Evolutionary conservation across 495 filamentous ascomycete species (phyloP).

Genomic region (Talaromyces adpressus): DNA sequence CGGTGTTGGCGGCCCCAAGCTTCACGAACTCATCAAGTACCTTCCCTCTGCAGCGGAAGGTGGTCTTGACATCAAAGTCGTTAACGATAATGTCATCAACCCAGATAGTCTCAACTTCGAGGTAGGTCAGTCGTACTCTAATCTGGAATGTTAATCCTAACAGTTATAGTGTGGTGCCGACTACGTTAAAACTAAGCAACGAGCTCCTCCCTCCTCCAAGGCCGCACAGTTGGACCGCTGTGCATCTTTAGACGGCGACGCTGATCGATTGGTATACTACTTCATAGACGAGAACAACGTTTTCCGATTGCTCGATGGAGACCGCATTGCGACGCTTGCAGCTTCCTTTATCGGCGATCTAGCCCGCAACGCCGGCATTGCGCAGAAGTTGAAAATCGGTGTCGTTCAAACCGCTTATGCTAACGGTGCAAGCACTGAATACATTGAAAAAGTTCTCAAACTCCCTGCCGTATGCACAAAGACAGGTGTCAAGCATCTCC

Average conservation of each 20-base stretch:
- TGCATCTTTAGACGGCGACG: constrained; percentile 90
- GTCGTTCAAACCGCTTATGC: constrained; percentile 97
- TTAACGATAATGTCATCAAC: constrained; percentile 86
- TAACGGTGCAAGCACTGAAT: constrained; percentile 91
- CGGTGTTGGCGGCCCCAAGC: constrained; percentile 90
- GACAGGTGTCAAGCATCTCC: constrained; percentile 94
- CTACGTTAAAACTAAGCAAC: constrained; percentile 94
- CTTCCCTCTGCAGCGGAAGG: constrained; percentile 58
- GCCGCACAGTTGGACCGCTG: constrained; percentile 68
- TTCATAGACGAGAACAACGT: constrained; percentile 72
- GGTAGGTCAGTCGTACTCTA: constrained; percentile 36
- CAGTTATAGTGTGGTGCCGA: constrained; percentile 78
- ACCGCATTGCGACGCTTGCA: constrained; percentile 91
- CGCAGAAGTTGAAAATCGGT: constrained; percentile 74
- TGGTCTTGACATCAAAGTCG: constrained; percentile 70
- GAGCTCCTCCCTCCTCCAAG: constrained; percentile 78
- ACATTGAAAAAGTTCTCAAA: constrained; percentile 79
- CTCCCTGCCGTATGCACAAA: constrained; percentile 88
- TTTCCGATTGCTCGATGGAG: constrained; percentile 90
- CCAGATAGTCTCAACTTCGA: constrained; percentile 84
- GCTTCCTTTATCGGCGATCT: constrained; percentile 92
- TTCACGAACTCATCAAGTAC: constrained; percentile 78
- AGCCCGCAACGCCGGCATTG: constrained; percentile 67
- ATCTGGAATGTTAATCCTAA: not conserved
- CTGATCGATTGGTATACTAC: constrained; percentile 93